Evolutionary conservation across 2,329 filamentous ascomycete species (phyloP), one percentile per base, ranked within the genome.

Genomic region (Penicillium hordei): DNA sequence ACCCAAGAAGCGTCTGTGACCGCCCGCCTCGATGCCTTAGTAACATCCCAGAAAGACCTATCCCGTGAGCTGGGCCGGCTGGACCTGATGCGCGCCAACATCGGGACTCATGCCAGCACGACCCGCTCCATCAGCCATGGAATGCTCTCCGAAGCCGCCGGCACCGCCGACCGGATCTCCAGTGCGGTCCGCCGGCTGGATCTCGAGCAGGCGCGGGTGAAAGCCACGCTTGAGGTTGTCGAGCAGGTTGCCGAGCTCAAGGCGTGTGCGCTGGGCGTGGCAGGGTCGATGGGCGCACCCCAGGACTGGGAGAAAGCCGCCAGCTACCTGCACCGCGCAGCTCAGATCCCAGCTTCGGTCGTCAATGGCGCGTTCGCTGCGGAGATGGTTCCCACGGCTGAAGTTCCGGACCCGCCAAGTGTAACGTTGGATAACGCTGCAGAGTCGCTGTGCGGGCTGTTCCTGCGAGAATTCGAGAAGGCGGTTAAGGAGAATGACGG

Each of bases 261-360:
- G 78, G 90, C 94, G 9, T 99, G 94, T 72, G 91, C 97, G 36
- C 86, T 97, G 59, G 94, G 94, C 43, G 93, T 97, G 12, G 88
- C 93, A 27, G 94, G 93, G 19, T 95, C 90, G 59, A 99, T 99
- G 94, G 94, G 93, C 34, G 93, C 93, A 5, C 91, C 94, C 42
- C 94, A 99, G 75, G 94, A 99, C 78, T 99, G 94, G 94, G 94
- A 99, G 76, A 94, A 91, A 3, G 94, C 94, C 4, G 94, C 94
- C 2, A 89, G 85, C 46, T 97, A 97, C 74, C 83, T 99, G 58
- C 86, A 89, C 62, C 86, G 93, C 44, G 93, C 94, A 7, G 87
- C 87, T 59, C 87, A 89, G 65, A 87, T 99, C 13, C 93, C 93
- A 0, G 83, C 87, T 50, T 82, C 89, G 1, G 93, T 99, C 50